Evolutionary conservation across 1,284 basidiomycete species (phyloP).

Genomic region (Cutaneotrichosporon curvatum): DNA sequence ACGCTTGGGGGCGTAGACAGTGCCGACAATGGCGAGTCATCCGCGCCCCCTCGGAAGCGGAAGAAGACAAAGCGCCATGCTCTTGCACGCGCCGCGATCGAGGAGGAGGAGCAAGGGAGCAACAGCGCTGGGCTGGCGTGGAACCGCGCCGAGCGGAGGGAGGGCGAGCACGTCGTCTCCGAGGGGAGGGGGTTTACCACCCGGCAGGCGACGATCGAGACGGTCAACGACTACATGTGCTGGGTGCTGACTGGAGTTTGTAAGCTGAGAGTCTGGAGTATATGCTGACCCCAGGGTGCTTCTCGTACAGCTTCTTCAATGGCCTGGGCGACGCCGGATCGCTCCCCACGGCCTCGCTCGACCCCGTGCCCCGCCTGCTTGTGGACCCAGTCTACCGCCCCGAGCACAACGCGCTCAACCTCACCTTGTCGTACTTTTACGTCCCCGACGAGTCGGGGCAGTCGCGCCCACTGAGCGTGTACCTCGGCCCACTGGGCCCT

Average conservation of each 20-base stretch:
- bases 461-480: conserved; percentile 59
- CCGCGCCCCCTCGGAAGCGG: not conserved
- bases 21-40: not conserved
- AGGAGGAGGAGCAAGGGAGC: conserved; percentile 32
- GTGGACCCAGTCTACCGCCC: conserved; percentile 69
- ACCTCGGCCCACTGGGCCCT: conserved; percentile 81
- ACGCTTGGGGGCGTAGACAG: conserved; percentile 7
- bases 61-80: conserved; percentile 36
- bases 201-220: conserved; percentile 17
- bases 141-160: conserved; percentile 18
- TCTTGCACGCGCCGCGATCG: conserved; percentile 30
- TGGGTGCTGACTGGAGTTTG: conserved; percentile 96
- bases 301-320: conserved; percentile 32
- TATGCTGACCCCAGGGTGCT: conserved; percentile 21
- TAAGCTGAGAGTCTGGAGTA: conserved; percentile 31
- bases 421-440: conserved; percentile 71
- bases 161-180: conserved; percentile 7
- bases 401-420: conserved; percentile 54
- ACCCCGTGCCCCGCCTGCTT: conserved; percentile 80
- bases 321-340: conserved; percentile 2
- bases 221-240: conserved; percentile 83
- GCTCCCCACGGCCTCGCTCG: conserved; percentile 48
- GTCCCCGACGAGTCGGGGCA: conserved; percentile 46
- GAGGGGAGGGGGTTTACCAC: conserved; percentile 6
- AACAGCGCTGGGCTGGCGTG: conserved; percentile 23